Conservation (phyloP, 345 rosid genomes). For the Cardiospermum halicacabum region DNA sequence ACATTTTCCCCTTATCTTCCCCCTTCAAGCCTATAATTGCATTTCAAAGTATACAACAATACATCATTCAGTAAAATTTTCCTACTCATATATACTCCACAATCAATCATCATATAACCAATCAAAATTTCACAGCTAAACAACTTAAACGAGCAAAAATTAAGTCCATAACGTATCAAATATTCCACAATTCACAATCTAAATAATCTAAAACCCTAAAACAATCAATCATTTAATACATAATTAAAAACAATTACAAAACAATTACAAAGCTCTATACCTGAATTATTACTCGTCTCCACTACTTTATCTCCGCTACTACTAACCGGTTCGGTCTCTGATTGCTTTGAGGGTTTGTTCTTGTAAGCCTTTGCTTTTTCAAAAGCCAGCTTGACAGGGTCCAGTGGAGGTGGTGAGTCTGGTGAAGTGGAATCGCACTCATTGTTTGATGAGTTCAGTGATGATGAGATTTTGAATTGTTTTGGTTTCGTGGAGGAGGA, state of each 20-base stretch:
- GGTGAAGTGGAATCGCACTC: constrained; percentile 13
- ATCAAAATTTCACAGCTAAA: background rate
- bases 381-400: constrained; percentile 66
- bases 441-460: constrained; percentile 23
- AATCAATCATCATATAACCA: background rate
- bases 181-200: background rate
- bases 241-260: background rate
- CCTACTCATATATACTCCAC: background rate
- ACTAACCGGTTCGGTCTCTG: background rate
- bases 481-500: constrained; percentile 28
- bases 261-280: constrained; percentile 9
- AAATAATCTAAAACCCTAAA: background rate
- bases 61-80: background rate
- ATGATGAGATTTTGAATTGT: constrained; percentile 25
- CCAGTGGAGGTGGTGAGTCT: constrained; percentile 18
- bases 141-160: background rate
- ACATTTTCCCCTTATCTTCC: constrained; percentile 22
- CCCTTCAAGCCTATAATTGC: constrained; percentile 31
- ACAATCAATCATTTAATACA: background rate
- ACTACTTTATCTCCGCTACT: constrained; percentile 17
- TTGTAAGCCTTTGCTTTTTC: constrained; percentile 59
- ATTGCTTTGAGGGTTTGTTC: constrained; percentile 25
- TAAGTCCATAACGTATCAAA: background rate
- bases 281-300: constrained; percentile 32
- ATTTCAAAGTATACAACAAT: background rate